Conservation (phyloP, 176 grass and related monocot genomes). For the Rhynchospora tenuis region DNA sequence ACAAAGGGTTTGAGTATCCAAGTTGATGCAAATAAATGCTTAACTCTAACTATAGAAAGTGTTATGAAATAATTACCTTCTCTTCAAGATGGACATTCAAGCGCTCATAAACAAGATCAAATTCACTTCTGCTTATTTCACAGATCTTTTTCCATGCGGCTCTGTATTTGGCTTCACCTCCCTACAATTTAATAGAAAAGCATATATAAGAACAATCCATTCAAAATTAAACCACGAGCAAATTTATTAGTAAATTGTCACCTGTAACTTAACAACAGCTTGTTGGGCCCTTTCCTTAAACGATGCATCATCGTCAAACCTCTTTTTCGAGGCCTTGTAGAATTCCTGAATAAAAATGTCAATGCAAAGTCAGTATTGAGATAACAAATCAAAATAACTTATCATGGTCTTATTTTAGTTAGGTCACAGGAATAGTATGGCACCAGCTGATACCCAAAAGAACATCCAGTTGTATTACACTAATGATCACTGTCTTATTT, state of each 20-base stretch:
- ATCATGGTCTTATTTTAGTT: background rate
- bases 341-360: conserved; percentile 51
- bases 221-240: background rate
- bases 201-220: conserved; percentile 21
- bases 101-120: conserved; percentile 74
- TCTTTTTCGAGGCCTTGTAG: conserved; percentile 89
- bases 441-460: too few species aligned
- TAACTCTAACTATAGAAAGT: background rate
- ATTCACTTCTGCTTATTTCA: conserved; percentile 87
- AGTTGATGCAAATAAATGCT: background rate
- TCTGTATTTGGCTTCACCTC: conserved; percentile 71
- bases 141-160: conserved; percentile 95
- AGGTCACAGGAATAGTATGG: too few species aligned
- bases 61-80: conserved; percentile 51
- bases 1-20: background rate
- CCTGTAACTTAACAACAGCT: conserved; percentile 86
- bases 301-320: conserved; percentile 66
- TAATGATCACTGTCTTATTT: too few species aligned
- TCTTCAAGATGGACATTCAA: conserved; percentile 71
- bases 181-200: conserved; percentile 42
- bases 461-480: too few species aligned
- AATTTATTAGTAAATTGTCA: conserved; percentile 10
- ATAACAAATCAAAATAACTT: background rate
- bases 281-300: conserved; percentile 88
- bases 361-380: conserved; percentile 13